These are phyloP conservation scores for Globisporangium radiosum DNA, from an alignment of 352 stramenopile species.

Conservation along the genomic window DNA sequence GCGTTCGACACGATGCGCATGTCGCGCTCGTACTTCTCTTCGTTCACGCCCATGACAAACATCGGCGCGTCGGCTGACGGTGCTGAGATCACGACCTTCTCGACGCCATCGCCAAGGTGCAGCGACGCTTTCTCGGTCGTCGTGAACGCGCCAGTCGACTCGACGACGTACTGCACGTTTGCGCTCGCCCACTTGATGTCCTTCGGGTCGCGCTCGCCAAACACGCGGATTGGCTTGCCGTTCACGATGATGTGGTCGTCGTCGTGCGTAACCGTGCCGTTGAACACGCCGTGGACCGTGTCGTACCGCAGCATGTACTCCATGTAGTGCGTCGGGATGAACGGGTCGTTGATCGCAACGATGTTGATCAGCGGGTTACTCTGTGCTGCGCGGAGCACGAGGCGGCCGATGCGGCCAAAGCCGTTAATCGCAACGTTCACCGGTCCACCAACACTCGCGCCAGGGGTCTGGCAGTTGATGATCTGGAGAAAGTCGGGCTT, in stretches of 20 bases:
- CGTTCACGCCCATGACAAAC: conserved; percentile 99
- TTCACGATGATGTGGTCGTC: conserved; percentile 89
- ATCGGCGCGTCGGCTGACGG: conserved; percentile 97
- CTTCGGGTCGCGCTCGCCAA: conserved; percentile 90
- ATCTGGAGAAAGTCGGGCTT: conserved; percentile 97
- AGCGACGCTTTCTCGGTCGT: conserved; percentile 88
- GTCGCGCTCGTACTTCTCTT: conserved; percentile 90
- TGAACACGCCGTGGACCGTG: conserved; percentile 90
- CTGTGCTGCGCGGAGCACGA: conserved; percentile 92
- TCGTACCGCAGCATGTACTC: conserved; percentile 92
- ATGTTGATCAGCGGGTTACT: conserved; percentile 86
- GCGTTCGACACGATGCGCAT: conserved; percentile 98
- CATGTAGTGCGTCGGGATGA: conserved; percentile 97
- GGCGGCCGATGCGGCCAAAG: conserved; percentile 97
- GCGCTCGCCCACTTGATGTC: conserved; percentile 91
- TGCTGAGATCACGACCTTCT: conserved; percentile 97
- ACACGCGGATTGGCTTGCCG: conserved; percentile 91
- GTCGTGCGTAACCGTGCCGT: conserved; percentile 81
- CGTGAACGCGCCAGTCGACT: conserved; percentile 79
- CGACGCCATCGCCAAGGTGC: conserved; percentile 91
- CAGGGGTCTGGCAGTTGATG: conserved; percentile 89
- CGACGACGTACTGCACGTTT: conserved; percentile 93
- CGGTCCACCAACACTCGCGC: conserved; percentile 37
- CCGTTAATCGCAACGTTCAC: conserved; percentile 98
- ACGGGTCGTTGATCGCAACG: conserved; percentile 93